Base-by-base conservation (phyloP, 2,329 filamentous ascomycete genomes). In the Neonectria hederae region DNA sequence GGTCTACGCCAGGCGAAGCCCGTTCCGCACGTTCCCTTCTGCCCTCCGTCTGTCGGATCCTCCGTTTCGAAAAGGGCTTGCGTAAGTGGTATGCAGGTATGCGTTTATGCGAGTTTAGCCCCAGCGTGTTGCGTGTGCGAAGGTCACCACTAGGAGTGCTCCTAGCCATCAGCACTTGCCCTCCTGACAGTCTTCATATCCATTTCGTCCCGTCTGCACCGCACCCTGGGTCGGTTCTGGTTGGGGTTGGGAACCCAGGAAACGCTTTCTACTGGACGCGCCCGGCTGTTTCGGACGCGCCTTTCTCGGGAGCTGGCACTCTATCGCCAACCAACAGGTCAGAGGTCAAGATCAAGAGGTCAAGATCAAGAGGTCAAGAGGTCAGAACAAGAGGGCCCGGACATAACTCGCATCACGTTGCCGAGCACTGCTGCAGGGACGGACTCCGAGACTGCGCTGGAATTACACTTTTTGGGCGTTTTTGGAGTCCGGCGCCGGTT, bases 241-340 rank as follows among this genome's bases (percentile, higher is more conserved):
- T 28, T 48, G 22, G 45, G 30, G 35, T 17, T 38, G 14, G 35
- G 35, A 38, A 38, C 35, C 14, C n/a, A 38, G 35, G 46, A 49
- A 24, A 24, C n/a, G 17, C 46, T 32, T 32, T 51, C 28, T 55
- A 63, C 54, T 63, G 52, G 60, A 62, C 54, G 64, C 57, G 60
- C 49, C 67, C 65, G 63, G 67, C 58, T 72, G 70, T 73, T 68
- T 73, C 70, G 69, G 70, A 65, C 63, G 56, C 53, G 58, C 62
- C 63, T 53, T 30, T 49, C 58, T 40, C 38, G 17, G 63, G 66
- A 35, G 59, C 26, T 42, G 60, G 48, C 53, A 32, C 58, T 54
- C 57, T 54, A 53, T 57, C 54, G 70, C 65, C 67, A 49, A 72
- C 69, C 60, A 65, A 14, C 5, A 38, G 35, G 35, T 38, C 35